Percentiles rank a stretch among this genome's conserved stretches.
Conservation (phyloP, 2,329 filamentous ascomycete genomes). For the Penicillium sp. region DNA sequence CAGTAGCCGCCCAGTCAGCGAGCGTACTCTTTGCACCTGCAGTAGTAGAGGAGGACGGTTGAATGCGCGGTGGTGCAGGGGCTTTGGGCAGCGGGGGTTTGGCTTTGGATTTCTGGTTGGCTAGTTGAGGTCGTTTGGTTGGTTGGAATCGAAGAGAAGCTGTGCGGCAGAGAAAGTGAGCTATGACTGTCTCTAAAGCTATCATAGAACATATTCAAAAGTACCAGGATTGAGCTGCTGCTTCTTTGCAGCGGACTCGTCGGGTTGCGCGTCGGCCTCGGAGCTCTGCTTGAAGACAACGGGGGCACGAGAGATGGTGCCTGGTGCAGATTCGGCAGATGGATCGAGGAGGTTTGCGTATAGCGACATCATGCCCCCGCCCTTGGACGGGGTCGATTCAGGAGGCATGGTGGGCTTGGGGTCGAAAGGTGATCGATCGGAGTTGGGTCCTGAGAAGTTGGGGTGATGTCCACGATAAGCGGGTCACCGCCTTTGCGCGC, state of each 20-base stretch:
- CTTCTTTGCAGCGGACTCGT: slow-evolving; percentile 65
- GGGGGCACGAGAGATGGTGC: slow-evolving; percentile 76
- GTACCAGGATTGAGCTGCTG: slow-evolving; percentile 67
- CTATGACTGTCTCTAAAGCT: neutral
- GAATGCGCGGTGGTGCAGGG: slow-evolving; percentile 31
- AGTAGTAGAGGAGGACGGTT: slow-evolving; percentile 29
- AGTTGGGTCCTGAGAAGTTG: neutral
- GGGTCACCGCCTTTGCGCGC: too few species aligned
- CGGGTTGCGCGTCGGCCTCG: slow-evolving; percentile 52
- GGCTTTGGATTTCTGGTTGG: slow-evolving; percentile 62
- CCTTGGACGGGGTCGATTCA: slow-evolving; percentile 35
- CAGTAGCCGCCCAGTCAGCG: slow-evolving; percentile 78
- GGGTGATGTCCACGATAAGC: too few species aligned
- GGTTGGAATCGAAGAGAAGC: slow-evolving; percentile 83
- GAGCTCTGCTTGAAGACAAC: slow-evolving; percentile 69
- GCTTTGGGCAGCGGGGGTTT: slow-evolving; percentile 65
- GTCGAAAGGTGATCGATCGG: neutral
- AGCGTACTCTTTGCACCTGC: slow-evolving; percentile 67
- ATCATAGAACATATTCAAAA: slow-evolving; percentile 43
- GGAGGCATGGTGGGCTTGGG: slow-evolving; percentile 32
- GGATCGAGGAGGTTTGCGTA: slow-evolving; percentile 82
- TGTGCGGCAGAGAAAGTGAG: slow-evolving; percentile 35
- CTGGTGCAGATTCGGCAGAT: slow-evolving; percentile 48
- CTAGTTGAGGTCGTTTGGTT: slow-evolving; percentile 74
- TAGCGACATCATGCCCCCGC: slow-evolving; percentile 66